Percentiles rank a stretch among this genome's conserved stretches.
Conservation (phyloP, 179 eudicot species). For the Sideroxylon spinosum region DNA sequence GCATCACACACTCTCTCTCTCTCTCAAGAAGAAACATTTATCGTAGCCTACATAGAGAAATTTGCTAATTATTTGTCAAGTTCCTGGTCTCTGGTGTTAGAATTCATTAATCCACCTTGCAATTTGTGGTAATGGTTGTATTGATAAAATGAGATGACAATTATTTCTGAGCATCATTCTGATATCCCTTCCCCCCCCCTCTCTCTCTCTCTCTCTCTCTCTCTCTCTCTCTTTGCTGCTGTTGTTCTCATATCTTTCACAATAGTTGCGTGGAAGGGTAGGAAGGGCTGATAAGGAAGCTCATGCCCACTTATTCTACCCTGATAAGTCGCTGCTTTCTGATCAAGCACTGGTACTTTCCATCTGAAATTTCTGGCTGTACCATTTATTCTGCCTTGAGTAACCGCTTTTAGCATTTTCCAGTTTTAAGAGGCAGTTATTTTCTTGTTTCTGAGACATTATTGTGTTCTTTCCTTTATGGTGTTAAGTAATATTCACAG, state of each 20-base stretch:
- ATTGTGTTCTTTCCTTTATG: neutral
- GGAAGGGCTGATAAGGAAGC: slow-evolving; percentile 98
- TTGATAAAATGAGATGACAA: neutral
- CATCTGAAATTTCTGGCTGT: neutral
- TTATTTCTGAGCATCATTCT: neutral
- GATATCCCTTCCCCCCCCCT: too few species aligned
- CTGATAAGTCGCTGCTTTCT: slow-evolving; percentile 79
- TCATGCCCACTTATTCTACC: slow-evolving; percentile 78
- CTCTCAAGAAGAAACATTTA: neutral
- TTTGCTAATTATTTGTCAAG: neutral
- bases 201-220: neutral
- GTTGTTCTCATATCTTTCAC: slow-evolving; percentile 12
- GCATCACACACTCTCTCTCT: neutral
- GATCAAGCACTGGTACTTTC: slow-evolving; percentile 73
- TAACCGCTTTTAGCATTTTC: neutral
- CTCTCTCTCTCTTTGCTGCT: neutral
- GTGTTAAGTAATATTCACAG: slow-evolving; percentile 8
- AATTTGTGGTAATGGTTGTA: neutral
- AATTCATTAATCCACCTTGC: neutral
- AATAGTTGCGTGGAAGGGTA: slow-evolving; percentile 93
- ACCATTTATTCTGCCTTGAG: neutral
- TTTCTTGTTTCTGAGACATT: neutral
- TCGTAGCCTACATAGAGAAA: neutral
- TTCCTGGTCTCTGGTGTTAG: neutral
- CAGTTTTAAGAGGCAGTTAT: neutral